These are phyloP conservation scores for Malus orientalis DNA, from an alignment of 306 rosid genomes.

Conservation along the genomic window DNA sequence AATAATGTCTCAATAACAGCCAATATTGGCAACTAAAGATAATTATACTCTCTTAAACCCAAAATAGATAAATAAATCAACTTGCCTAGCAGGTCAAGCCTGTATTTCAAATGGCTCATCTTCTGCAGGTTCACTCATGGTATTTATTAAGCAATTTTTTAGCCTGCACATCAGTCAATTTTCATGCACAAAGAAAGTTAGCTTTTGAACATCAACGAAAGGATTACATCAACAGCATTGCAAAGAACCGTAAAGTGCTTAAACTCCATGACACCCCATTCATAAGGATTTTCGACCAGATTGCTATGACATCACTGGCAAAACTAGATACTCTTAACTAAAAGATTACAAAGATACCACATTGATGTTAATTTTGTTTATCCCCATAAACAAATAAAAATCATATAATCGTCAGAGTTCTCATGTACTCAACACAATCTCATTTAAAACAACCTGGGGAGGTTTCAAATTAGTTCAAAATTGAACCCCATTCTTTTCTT, in stretches of 20 bases:
- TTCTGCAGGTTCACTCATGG: too few relatives aligned
- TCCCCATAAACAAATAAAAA: background rate
- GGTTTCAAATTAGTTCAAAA: background rate
- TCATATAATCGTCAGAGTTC: background rate
- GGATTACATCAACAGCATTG: background rate
- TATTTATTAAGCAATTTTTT: too few relatives aligned
- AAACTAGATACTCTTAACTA: background rate
- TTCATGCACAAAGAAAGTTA: background rate
- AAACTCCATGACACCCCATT: background rate
- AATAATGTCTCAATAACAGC: background rate
- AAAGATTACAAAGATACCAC: background rate
- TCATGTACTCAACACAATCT: background rate
- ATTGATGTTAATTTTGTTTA: background rate
- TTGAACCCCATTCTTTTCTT: background rate
- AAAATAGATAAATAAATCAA: too few relatives aligned
- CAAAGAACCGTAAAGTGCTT: background rate
- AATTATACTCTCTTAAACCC: background rate
- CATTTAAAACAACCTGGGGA: background rate
- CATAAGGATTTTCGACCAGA: background rate
- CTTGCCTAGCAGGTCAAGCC: too few relatives aligned
- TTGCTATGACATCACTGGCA: background rate
- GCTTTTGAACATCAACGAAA: background rate
- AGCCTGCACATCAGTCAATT: conserved; percentile 46
- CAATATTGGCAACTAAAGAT: background rate
- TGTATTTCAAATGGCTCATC: too few relatives aligned